Conservation (phyloP, 768 basidiomycete species). For the Amanita phalloides region DNA sequence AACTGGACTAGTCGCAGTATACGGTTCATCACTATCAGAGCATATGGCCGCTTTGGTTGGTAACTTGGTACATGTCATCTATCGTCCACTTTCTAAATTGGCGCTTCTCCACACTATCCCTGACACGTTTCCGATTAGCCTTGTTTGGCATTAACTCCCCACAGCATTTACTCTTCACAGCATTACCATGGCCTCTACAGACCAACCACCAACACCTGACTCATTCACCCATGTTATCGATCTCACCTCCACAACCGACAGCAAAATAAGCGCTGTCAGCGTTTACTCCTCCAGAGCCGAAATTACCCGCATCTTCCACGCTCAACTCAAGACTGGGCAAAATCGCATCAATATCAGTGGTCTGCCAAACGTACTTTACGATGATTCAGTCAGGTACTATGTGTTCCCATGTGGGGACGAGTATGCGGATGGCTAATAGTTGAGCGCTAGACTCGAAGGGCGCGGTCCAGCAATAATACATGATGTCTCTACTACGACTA, state of each 20-base stretch:
- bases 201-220: background rate
- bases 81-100: too few species aligned
- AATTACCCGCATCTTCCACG: slow-evolving; percentile 23
- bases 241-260: slow-evolving; percentile 16
- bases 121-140: too few species aligned
- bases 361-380: slow-evolving; percentile 23
- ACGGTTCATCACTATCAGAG: too few species aligned
- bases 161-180: too few species aligned
- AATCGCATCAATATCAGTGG: slow-evolving; percentile 29
- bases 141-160: too few species aligned
- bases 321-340: slow-evolving; percentile 21
- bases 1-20: too few species aligned
- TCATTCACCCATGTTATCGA: slow-evolving; percentile 10
- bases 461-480: slow-evolving; percentile 34
- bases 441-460: slow-evolving; percentile 19
- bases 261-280: slow-evolving; percentile 22
- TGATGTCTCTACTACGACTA: slow-evolving; percentile 25
- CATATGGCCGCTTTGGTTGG: too few species aligned
- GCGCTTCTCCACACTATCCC: too few species aligned
- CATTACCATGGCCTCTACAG: background rate
- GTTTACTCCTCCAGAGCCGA: slow-evolving; percentile 27
- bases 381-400: slow-evolving; percentile 29
- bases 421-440: background rate
- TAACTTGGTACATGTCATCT: too few species aligned
- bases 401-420: background rate